Conservation (phyloP, 1,139 yeast species). For the Saccharomyces hybrid region DNA sequence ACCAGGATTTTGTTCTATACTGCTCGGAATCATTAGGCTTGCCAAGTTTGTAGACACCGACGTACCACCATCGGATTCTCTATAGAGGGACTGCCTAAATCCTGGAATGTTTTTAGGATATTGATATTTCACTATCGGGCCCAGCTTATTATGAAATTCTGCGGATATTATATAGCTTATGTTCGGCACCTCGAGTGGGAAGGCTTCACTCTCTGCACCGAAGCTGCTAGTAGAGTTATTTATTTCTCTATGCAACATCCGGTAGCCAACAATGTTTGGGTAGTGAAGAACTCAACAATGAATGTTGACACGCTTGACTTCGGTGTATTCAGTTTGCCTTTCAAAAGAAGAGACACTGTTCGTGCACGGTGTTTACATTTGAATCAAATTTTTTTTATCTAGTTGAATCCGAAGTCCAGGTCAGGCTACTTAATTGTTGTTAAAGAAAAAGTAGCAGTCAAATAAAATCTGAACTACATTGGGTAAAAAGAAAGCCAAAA, state of each 20-base stretch:
- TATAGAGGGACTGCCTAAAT: constrained; percentile 9
- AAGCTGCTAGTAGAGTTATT: not conserved
- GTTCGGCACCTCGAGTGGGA: constrained; percentile 7
- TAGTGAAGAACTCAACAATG: not conserved
- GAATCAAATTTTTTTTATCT: not conserved
- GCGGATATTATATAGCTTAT: constrained; percentile 24
- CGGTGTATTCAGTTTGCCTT: not conserved
- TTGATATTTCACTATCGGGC: constrained; percentile 23
- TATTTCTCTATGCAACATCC: not conserved
- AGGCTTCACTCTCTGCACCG: not conserved
- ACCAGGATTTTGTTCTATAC: constrained; percentile 20
- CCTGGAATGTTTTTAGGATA: constrained; percentile 25
- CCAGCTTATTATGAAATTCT: constrained; percentile 29
- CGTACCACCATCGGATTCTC: constrained; percentile 2
- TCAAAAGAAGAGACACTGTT: not conserved
- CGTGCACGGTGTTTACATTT: not conserved
- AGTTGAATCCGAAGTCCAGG: not conserved
- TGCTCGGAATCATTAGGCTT: constrained; percentile 28
- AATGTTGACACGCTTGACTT: not conserved
- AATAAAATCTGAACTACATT: not conserved
- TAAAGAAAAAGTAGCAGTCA: not conserved
- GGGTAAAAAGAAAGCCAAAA: too few species aligned
- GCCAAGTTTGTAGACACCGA: constrained; percentile 17
- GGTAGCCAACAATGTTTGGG: not conserved
- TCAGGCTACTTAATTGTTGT: not conserved